Evolutionary conservation across 352 stramenopile species (phyloP).

Genomic region (Phytophthora colocasiae): DNA sequence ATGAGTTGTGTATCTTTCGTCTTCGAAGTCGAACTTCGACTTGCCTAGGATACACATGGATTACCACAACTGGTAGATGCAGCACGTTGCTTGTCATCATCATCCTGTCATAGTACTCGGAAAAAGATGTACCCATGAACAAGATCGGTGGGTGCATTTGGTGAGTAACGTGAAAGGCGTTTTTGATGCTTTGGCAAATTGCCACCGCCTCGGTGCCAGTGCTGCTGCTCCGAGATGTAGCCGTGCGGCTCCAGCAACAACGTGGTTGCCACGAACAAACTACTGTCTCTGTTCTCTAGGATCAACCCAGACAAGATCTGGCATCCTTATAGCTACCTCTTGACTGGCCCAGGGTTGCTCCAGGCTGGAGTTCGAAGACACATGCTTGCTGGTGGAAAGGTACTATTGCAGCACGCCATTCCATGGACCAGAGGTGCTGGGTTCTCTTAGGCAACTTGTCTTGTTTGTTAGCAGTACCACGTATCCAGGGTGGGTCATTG

Average conservation of each 20-base stretch:
- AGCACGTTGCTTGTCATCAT: conserved; percentile 5
- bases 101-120: conserved; percentile 22
- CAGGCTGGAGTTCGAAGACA: background rate
- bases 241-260: background rate
- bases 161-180: background rate
- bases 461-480: conserved; percentile 7
- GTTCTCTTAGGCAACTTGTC: background rate
- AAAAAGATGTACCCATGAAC: conserved; percentile 15
- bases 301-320: conserved; percentile 8
- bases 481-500: conserved; percentile 16
- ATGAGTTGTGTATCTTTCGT: conserved; percentile 6
- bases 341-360: conserved; percentile 6
- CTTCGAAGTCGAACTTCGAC: conserved; percentile 15
- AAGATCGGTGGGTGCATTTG: background rate
- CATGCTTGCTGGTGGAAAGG: background rate
- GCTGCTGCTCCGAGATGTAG: background rate
- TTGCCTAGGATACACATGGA: conserved; percentile 5
- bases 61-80: conserved; percentile 2
- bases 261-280: background rate
- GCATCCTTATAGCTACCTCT: conserved; percentile 1
- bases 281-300: background rate
- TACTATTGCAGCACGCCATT: conserved; percentile 11
- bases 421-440: background rate
- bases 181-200: conserved; percentile 2
- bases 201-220: background rate